Evolutionary conservation across 2,329 filamentous ascomycete species (phyloP), one percentile per base, ranked within the genome.

Genomic region (Aspergillus puulaauensis): DNA sequence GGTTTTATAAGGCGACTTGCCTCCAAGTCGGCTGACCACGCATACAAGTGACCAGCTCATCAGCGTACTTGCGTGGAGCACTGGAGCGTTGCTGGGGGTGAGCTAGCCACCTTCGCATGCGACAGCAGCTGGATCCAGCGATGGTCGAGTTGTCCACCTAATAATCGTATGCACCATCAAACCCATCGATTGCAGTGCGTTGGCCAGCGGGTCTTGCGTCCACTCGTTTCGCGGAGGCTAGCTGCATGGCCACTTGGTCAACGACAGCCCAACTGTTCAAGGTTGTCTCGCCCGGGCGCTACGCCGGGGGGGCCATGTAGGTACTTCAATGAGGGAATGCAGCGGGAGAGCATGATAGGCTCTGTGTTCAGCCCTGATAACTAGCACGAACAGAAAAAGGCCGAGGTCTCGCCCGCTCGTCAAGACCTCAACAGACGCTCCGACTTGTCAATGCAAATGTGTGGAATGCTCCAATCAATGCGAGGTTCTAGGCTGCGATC

Each of bases 171-270:
- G 58, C 59, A 45, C 56, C 52, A 43, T 37, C 35, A 52, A 58
- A 58, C 49, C 51, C 24, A 40, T 53, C 41, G 17, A 44, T 24
- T 24, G 40, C 33, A 40, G 46, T 63, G 62, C 57, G 63, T 59
- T 66, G 64, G 64, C 64, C 60, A 48, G 63, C 64, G 62, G 60
- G 62, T 63, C 66, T 61, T 47, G 56, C 47, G 51, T 57, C 63
- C 63, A 64, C 62, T 65, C 63, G 63, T 63, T 63, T 63, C 63
- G 57, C 56, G 53, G 45, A 61, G 56, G 59, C 54, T 55, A 54
- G 48, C 64, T 66, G 65, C 65, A 67, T 59, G 64, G 62, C 64
- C 65, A 67, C 63, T 64, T 65, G 64, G 61, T 63, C 63, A 50
- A 54, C 43, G 33, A 55, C 56, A 35, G 40, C 49, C 60, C 54